phyloP scores from a whole-genome alignment of 179 eudicot species.

The Spinacia oleracea region DNA sequence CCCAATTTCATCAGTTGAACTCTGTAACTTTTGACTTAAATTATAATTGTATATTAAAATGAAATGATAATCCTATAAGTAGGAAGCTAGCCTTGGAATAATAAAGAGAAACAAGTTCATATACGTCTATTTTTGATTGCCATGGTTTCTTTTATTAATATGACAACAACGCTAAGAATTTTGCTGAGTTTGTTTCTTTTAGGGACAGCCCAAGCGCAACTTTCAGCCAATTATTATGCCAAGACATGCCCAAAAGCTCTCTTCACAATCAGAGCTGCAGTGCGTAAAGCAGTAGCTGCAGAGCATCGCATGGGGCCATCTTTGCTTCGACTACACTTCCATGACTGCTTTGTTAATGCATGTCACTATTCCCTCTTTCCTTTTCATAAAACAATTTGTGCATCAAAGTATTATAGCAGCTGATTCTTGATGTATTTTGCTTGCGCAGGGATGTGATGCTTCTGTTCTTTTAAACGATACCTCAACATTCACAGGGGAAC shows the following conservation, averaged over 20 bases:
- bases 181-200: slow-evolving; percentile 20
- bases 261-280: slow-evolving; percentile 20
- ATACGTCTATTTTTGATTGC: neutral
- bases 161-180: neutral
- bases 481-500: slow-evolving; percentile 38
- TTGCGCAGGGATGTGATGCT: slow-evolving; percentile 54
- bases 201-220: slow-evolving; percentile 19
- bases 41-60: too few relatives aligned
- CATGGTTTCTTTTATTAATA: neutral
- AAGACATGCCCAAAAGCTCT: slow-evolving; percentile 29
- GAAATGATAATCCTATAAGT: slow-evolving; percentile 6
- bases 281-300: slow-evolving; percentile 13
- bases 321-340: slow-evolving; percentile 52
- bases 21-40: slow-evolving; percentile 14
- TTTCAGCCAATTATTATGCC: slow-evolving; percentile 21
- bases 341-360: slow-evolving; percentile 58
- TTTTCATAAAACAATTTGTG: neutral
- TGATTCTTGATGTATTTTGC: neutral
- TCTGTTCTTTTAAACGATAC: slow-evolving; percentile 48
- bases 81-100: neutral
- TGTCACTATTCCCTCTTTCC: neutral
- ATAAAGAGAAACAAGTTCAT: neutral
- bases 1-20: neutral
- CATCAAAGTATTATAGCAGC: neutral
- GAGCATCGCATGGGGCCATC: slow-evolving; percentile 67